Conservation (phyloP, 305 asterid genomes). For the Fraxinus angustifolia region DNA sequence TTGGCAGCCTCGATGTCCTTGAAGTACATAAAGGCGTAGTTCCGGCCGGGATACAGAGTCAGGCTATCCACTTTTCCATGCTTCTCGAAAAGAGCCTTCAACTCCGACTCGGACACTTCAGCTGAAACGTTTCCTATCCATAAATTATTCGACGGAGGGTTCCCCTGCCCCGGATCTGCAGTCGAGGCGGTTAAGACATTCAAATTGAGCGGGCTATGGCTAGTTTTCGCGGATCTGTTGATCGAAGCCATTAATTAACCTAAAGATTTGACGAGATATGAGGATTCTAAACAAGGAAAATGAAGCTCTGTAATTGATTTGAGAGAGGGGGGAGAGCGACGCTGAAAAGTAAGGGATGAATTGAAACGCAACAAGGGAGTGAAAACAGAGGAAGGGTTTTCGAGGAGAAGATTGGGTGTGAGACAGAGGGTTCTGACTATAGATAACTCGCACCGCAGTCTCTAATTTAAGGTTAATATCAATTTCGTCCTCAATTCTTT, state of each 20-base stretch:
- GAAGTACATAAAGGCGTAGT: constrained; percentile 73
- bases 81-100: constrained; percentile 51
- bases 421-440: neutral
- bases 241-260: constrained; percentile 38
- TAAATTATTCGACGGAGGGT: constrained; percentile 68
- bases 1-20: constrained; percentile 58
- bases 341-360: neutral
- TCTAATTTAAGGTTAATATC: neutral
- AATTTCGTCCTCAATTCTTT: neutral
- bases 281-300: neutral
- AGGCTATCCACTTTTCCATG: constrained; percentile 70
- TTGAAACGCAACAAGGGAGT: neutral
- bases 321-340: neutral
- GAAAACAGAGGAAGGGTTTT: neutral
- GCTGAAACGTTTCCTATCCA: constrained; percentile 83
- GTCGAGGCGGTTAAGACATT: constrained; percentile 4
- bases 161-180: constrained; percentile 30
- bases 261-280: neutral
- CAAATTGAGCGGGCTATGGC: constrained; percentile 23
- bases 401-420: neutral
- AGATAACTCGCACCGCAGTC: neutral
- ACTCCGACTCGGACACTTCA: constrained; percentile 68
- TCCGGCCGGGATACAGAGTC: constrained; percentile 64
- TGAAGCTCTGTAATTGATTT: neutral
- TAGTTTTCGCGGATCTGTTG: constrained; percentile 28